Conservation (phyloP, 805 yeast species). For the Peterozyma xylosa region DNA sequence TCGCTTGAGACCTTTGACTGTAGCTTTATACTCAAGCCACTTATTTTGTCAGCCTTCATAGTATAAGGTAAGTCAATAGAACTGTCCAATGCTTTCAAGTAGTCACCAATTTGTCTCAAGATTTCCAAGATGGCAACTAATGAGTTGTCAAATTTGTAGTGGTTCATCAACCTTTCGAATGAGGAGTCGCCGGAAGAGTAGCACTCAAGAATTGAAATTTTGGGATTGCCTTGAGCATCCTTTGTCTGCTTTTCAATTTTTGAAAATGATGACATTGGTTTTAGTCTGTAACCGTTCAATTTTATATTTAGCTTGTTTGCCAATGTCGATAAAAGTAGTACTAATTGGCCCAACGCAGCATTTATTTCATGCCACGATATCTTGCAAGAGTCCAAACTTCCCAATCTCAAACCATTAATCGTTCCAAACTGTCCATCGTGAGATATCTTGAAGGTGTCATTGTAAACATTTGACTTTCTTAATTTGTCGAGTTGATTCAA, state of each 20-base stretch:
- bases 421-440: constrained; percentile 82
- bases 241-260: constrained; percentile 51
- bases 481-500: constrained; percentile 62
- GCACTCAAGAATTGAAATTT: constrained; percentile 43
- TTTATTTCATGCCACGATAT: constrained; percentile 90
- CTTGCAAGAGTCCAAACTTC: constrained; percentile 47
- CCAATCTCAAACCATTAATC: constrained; percentile 80
- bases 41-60: constrained; percentile 66
- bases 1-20: constrained; percentile 55
- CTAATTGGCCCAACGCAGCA: constrained; percentile 84
- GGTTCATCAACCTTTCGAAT: constrained; percentile 62
- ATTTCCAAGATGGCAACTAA: constrained; percentile 72
- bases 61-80: constrained; percentile 66
- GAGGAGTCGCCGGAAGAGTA: constrained; percentile 68
- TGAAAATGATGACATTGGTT: constrained; percentile 83
- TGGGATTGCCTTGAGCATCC: constrained; percentile 26
- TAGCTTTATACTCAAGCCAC: constrained; percentile 67
- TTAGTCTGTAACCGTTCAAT: constrained; percentile 52
- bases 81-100: constrained; percentile 36
- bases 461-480: constrained; percentile 73
- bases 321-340: constrained; percentile 61
- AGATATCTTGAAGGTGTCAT: constrained; percentile 76
- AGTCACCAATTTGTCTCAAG: constrained; percentile 40
- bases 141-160: constrained; percentile 71
- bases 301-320: constrained; percentile 46